These are phyloP conservation scores for Tolypocladium tundrense DNA, from an alignment of 2,329 filamentous ascomycete species.

Conservation along the genomic window DNA sequence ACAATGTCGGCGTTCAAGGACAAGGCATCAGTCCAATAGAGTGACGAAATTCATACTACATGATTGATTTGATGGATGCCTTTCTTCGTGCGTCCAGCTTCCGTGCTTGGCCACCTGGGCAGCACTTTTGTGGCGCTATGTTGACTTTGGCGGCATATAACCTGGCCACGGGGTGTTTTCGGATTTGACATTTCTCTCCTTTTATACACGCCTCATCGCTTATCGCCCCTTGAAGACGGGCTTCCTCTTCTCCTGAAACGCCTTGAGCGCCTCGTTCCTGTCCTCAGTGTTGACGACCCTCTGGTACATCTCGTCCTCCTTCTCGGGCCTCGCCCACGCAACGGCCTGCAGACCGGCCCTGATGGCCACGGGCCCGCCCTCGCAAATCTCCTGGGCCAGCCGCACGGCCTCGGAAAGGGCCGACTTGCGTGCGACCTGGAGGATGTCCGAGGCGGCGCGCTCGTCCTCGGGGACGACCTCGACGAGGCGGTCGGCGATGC, in stretches of 20 bases:
- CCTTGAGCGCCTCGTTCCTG: constrained; percentile 74
- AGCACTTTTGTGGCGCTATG: not conserved
- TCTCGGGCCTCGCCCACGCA: constrained; percentile 57
- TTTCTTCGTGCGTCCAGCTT: not conserved
- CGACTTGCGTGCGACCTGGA: constrained; percentile 50
- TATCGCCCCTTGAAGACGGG: constrained; percentile 47
- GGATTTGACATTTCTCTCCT: not conserved
- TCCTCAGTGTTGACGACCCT: constrained; percentile 77
- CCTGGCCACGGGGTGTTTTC: not conserved
- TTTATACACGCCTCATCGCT: constrained; percentile 2
- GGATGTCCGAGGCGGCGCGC: constrained; percentile 30
- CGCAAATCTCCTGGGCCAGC: constrained; percentile 75
- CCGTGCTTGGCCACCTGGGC: not conserved
- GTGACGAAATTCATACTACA: not conserved
- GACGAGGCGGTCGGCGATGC: constrained; percentile 81
- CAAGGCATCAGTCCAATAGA: not conserved
- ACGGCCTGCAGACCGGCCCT: constrained; percentile 73
- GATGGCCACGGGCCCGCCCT: constrained; percentile 78
- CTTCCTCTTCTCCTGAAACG: constrained; percentile 61
- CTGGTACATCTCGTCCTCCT: constrained; percentile 84
- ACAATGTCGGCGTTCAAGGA: not conserved
- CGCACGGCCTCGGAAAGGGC: constrained; percentile 68
- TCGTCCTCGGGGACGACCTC: constrained; percentile 56
- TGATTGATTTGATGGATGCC: not conserved
- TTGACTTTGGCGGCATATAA: not conserved